Evolutionary conservation across 306 rosid species (phyloP), one percentile per base, ranked within the genome.

Genomic region (Prinsepia uniflora): DNA sequence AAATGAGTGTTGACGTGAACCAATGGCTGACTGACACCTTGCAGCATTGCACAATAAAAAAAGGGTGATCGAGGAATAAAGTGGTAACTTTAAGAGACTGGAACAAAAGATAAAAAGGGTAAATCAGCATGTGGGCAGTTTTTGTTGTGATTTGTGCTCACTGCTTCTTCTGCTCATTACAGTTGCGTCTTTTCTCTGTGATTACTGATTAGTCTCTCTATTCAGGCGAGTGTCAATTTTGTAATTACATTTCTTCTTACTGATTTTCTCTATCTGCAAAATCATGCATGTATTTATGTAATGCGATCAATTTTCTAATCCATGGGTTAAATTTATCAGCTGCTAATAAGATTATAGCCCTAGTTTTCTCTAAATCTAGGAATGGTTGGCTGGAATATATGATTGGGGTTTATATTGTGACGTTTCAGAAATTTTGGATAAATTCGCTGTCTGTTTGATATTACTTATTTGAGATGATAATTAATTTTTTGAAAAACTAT

Each of bases 1-100:
- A 36, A 36, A 60, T 54, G 42, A 6, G 36, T 70, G 74, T 34
- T n/a, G 40, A 58, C 40, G 45, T 71, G 75, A 66, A 8, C 65
- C 56, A 20, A 6, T 56, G 3, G 0, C 39, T 12, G 22, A 44
- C 30, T 44, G 75, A 57, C 75, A 44, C 67, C 36, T 30, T 30
- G 36, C 44, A 2, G 2, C 3, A 2, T 30, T 41, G 13, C 49
- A 50, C 5, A 50, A 22, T 15, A 46, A 4, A 13, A 44, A 54
- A 48, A 7, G 14, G 36, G 18, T 6, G 36, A 30, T 30, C 36
- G 36, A 22, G 39, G 13, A 67, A 67, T 49, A 13, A 49, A 15
- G 55, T 49, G 15, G 18, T 10, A 44, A 44, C 7, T 15, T 13
- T 49, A 13, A 49, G 55, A 15, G 5, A 12, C 55, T 49, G 55